Percentiles rank a stretch among this genome's conserved stretches.
Evolutionary conservation across 768 basidiomycete genomes (phyloP).

Genomic region (Naganishia onofrii): DNA sequence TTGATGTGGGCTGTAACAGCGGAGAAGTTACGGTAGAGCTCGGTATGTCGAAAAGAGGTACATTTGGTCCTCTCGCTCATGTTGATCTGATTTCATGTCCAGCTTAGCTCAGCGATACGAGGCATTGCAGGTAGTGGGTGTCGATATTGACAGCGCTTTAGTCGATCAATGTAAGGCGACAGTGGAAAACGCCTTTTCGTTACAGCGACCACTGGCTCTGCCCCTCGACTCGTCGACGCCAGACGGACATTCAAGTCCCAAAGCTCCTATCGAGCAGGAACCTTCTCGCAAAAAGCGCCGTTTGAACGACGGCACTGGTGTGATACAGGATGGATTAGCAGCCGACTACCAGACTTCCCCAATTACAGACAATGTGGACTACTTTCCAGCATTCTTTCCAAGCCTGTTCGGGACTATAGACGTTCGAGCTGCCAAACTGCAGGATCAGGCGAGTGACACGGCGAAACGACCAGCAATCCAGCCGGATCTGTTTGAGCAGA

Average conservation of each 20-base stretch:
- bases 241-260: neutral
- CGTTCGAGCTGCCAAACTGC: neutral
- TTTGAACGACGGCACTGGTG: neutral
- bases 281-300: slow-evolving; percentile 13
- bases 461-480: neutral
- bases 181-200: slow-evolving; percentile 27
- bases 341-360: neutral
- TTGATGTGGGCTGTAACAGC: slow-evolving; percentile 34
- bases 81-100: neutral
- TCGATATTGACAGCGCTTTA: slow-evolving; percentile 60
- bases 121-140: slow-evolving; percentile 26
- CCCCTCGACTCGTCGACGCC: neutral
- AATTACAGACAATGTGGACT: neutral
- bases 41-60: slow-evolving; percentile 17
- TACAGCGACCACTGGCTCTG: slow-evolving; percentile 18
- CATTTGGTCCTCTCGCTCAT: neutral
- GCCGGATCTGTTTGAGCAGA: neutral
- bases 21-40: slow-evolving; percentile 33
- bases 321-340: neutral
- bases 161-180: slow-evolving; percentile 51
- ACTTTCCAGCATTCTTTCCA: slow-evolving; percentile 32
- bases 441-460: neutral
- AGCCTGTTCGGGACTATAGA: slow-evolving; percentile 20
- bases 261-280: neutral
- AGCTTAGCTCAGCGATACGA: slow-evolving; percentile 28